Evolutionary conservation across 108 stramenopile species (phyloP), one percentile per base, ranked within the genome.

Genomic region (Fistulifera solaris): DNA sequence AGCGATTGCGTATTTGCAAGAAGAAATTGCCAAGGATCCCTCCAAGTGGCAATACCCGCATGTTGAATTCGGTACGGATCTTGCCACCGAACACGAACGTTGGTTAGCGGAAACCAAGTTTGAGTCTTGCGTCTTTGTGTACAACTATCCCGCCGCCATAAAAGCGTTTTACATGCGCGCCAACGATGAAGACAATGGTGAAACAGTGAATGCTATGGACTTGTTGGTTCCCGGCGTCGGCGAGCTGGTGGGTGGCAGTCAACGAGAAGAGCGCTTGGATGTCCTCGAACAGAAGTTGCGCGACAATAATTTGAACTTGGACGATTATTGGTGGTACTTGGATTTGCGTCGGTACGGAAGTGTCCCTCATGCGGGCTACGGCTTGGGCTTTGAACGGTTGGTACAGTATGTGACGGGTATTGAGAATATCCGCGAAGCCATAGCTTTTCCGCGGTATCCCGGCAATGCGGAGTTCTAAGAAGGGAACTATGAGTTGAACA

Each of bases 141-240:
- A 98, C 72, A 89, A 98, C 56, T 99, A 98, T 68, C 99, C 99
- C 17, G 89, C 92, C 53, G 56, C 61, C 21, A 97, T 97, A 67
- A 99, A 99, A 76, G 94, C 99, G 4, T 99, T 99, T 59, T 99
- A 99, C 78, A 99, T 99, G 99, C 70, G 97, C 19, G 31, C 31
- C 31, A 97, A 96, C 54, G 95, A 93, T 47, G 84, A 88, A 41
- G 96, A 94, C 70, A 76, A 84, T 39, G 94, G 96, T 18, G 89
- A 94, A 62, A 97, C 97, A 6, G 99, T 99, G 15, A 94, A 89
- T 52, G 96, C 96, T 16, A 96, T 98, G 84, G 99, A 99, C 62
- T 70, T 99, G 62, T 85, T 99, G 23, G 97, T 98, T 25, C 99
- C 99, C 16, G 95, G 97, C 18, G 93, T 99, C 22, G 98, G 98